A percentile compares a stretch with the other conserved stretches of the same genome.
phyloP scores from a whole-genome alignment of 2,329 filamentous ascomycete genomes.

The Rasamsonia emersonii region DNA sequence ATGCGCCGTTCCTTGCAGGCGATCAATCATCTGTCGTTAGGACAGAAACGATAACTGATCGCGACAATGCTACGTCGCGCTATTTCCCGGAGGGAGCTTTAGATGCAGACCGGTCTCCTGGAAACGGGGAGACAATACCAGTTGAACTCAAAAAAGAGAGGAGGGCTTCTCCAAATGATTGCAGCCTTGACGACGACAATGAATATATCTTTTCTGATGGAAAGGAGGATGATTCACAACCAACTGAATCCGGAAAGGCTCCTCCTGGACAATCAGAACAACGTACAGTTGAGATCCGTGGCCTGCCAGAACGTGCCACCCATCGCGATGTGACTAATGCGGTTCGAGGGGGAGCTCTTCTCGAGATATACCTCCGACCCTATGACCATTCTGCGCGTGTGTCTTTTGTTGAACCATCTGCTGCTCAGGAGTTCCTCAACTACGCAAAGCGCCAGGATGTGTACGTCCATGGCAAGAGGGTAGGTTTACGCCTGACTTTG shows the following conservation, averaged over 20 bases:
- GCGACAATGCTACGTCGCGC: no score
- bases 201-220: conserved; percentile 17
- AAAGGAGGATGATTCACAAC: conserved; percentile 16
- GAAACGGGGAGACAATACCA: no score
- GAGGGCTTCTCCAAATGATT: conserved; percentile 6
- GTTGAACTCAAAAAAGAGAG: conserved; percentile 10
- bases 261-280: conserved; percentile 12
- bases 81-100: no score
- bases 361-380: conserved; percentile 57
- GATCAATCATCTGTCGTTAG: no score
- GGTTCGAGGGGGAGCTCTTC: conserved; percentile 60
- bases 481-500: conserved; percentile 31
- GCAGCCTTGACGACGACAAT: conserved; percentile 17
- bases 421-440: conserved; percentile 57
- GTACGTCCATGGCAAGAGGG: conserved; percentile 60
- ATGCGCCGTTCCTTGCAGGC: background rate
- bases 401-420: conserved; percentile 58
- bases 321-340: conserved; percentile 57
- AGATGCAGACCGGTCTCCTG: no score
- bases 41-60: no score
- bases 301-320: conserved; percentile 54
- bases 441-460: conserved; percentile 58
- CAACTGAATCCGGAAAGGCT: conserved; percentile 12
- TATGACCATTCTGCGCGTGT: conserved; percentile 55
- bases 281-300: conserved; percentile 47